A percentile compares a stretch with the other conserved stretches of the same genome.
Conservation (phyloP, 2,329 filamentous ascomycete genomes). For the Aspergillus neotritici region DNA sequence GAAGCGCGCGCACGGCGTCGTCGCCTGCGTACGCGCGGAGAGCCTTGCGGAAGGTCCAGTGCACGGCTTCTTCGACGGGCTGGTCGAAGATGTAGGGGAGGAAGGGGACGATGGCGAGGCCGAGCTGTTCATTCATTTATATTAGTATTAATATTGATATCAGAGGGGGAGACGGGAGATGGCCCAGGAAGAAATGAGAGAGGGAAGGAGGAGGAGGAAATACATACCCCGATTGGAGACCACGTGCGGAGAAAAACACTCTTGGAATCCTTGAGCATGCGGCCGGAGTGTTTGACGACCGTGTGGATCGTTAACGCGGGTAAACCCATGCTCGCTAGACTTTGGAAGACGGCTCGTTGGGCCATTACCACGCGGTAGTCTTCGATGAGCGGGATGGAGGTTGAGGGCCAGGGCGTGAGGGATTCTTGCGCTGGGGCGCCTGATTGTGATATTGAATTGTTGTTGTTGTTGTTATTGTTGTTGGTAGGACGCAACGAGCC, state of each 20-base stretch:
- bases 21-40: slow-evolving; percentile 68
- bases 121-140: slow-evolving; percentile 44
- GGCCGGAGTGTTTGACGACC: slow-evolving; percentile 82
- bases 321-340: slow-evolving; percentile 84
- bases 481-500: slow-evolving; percentile 10
- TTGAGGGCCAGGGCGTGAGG: slow-evolving; percentile 36
- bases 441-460: no score
- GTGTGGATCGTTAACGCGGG: slow-evolving; percentile 92
- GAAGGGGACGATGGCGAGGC: slow-evolving; percentile 70
- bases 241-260: slow-evolving; percentile 72
- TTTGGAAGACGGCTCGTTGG: slow-evolving; percentile 85
- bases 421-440: no score
- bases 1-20: slow-evolving; percentile 43
- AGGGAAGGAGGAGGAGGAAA: not conserved
- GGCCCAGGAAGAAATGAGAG: not conserved
- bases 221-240: slow-evolving; percentile 80
- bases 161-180: no score
- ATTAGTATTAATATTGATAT: slow-evolving; percentile 11
- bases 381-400: slow-evolving; percentile 65
- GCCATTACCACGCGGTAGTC: slow-evolving; percentile 89
- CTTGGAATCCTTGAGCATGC: slow-evolving; percentile 76
- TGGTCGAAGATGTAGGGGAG: slow-evolving; percentile 82
- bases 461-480: no score
- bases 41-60: slow-evolving; percentile 80
- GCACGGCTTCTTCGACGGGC: slow-evolving; percentile 85